Base-by-base conservation (phyloP, 2,329 filamentous ascomycete species). In the Stemphylium vesicarium region DNA sequence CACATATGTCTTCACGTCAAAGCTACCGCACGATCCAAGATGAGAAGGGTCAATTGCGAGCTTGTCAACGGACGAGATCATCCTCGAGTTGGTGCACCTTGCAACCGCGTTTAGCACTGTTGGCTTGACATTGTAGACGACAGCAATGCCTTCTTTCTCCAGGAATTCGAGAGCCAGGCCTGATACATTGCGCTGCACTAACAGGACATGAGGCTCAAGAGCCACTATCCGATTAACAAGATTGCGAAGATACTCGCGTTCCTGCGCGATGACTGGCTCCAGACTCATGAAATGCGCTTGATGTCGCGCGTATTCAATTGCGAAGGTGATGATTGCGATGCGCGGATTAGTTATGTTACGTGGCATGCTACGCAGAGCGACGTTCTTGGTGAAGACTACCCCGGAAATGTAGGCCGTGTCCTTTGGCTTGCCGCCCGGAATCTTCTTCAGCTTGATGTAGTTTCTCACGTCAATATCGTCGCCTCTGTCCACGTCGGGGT, bases 381-480 rank as follows among this genome's bases (percentile, higher is more conserved):
- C 80, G 61, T 99, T 99, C 73, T 99, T 99, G 11, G 92, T 95
- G 73, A 99, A 99, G 1, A 99, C 93, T 8, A 99, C 88, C 0
- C 95, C 96, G 9, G 95, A 96, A 13, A 98, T 89, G 74, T 99
- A 99, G n/a, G 89, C 88, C 6, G 94, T 98, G 75, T 99, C 94
- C 20, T 91, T 88, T 15, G 94, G 93, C 60, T 85, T 89, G 13
- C 93, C 94, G 13, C 95, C 94, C 0, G 93, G 91, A 11, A 99
- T 95, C 72, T 96, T 96, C 74, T 99, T 99, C 26, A 99, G 79
- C 73, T 99, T 99, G 59, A 99, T 92, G 70, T 97, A 99, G 72
- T 98, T 93, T 3, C 95, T 86, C 56, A 99, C 95, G 72, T 99
- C 95, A 82, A 99, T 98, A 70, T 95, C 91, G 73, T 99, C 95